Evolutionary conservation across 331 rosid species (phyloP).

Genomic region (Ulmus americana): DNA sequence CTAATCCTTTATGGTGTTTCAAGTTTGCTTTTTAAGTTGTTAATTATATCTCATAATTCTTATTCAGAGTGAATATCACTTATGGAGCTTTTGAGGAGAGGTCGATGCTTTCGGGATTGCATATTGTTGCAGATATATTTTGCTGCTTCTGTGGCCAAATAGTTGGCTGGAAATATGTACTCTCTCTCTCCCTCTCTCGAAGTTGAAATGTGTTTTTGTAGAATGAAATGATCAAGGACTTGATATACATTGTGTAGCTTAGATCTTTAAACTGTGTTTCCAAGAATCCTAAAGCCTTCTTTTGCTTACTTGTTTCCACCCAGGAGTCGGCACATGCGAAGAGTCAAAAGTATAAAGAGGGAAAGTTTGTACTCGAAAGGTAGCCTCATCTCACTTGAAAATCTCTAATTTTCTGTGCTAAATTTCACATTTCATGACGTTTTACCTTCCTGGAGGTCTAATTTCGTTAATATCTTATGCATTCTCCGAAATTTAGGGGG

Average conservation of each 20-base stretch:
- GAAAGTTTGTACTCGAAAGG: constrained; percentile 92
- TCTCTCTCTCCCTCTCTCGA: constrained; percentile 25
- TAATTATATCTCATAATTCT: background rate
- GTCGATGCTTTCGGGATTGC: constrained; percentile 74
- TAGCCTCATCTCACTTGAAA: constrained; percentile 15
- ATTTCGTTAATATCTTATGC: background rate
- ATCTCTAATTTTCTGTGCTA: background rate
- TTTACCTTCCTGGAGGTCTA: background rate
- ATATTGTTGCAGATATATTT: constrained; percentile 70
- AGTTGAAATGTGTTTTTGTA: too few species aligned
- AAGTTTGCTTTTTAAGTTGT: background rate
- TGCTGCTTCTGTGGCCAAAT: constrained; percentile 89
- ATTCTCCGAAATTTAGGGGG: constrained; percentile 40
- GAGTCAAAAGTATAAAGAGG: constrained; percentile 83
- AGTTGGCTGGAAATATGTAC: constrained; percentile 91
- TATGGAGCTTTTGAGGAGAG: constrained; percentile 63
- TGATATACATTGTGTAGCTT: too few species aligned
- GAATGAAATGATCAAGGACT: too few species aligned
- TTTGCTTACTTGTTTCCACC: constrained; percentile 7
- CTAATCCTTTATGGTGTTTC: background rate
- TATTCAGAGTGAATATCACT: constrained; percentile 55
- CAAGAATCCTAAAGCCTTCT: background rate
- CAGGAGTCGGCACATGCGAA: constrained; percentile 79
- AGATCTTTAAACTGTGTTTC: too few species aligned
- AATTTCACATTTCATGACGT: background rate